Evolutionary conservation across 805 yeast species (phyloP).

Genomic region (Starmera quercuum): DNA sequence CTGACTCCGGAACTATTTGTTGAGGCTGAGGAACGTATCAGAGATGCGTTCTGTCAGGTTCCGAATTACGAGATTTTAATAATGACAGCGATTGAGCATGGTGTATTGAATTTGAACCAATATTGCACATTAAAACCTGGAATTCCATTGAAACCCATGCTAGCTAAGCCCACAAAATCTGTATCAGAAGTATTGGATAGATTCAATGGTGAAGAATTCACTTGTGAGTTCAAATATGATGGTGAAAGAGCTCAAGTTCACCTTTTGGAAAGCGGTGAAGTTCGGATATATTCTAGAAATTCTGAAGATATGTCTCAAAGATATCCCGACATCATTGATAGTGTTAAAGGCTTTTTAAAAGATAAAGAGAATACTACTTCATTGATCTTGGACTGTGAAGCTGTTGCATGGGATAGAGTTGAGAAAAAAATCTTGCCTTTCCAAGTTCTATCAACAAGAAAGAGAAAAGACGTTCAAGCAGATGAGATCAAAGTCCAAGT

Average conservation of each 20-base stretch:
- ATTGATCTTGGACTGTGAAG: conserved; percentile 89
- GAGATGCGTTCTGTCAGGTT: conserved; percentile 81
- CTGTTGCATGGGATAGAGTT: conserved; percentile 92
- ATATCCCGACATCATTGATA: conserved; percentile 81
- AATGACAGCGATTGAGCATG: conserved; percentile 54
- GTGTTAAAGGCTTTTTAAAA: conserved; percentile 52
- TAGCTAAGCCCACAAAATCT: conserved; percentile 95
- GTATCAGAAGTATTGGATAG: conserved; percentile 87
- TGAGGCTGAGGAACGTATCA: conserved; percentile 67
- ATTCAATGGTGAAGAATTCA: conserved; percentile 76
- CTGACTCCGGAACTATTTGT: conserved; percentile 36
- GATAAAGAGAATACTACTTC: conserved; percentile 32
- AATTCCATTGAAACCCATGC: conserved; percentile 93
- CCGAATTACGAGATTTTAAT: conserved; percentile 87
- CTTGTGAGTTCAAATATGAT: conserved; percentile 95
- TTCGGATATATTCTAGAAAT: conserved; percentile 83
- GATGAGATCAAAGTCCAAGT: conserved; percentile 86
- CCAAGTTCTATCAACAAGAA: conserved; percentile 87
- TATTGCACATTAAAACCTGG: conserved; percentile 81
- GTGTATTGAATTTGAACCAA: conserved; percentile 56
- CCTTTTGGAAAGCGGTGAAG: conserved; percentile 52
- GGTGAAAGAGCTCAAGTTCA: conserved; percentile 98
- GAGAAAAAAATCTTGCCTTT: conserved; percentile 81
- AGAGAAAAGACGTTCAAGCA: conserved; percentile 85
- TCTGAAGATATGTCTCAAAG: conserved; percentile 96